Percentiles rank a stretch among this genome's conserved stretches.
Conservation (phyloP, 1,284 basidiomycete species). For the Chiua sp. region DNA sequence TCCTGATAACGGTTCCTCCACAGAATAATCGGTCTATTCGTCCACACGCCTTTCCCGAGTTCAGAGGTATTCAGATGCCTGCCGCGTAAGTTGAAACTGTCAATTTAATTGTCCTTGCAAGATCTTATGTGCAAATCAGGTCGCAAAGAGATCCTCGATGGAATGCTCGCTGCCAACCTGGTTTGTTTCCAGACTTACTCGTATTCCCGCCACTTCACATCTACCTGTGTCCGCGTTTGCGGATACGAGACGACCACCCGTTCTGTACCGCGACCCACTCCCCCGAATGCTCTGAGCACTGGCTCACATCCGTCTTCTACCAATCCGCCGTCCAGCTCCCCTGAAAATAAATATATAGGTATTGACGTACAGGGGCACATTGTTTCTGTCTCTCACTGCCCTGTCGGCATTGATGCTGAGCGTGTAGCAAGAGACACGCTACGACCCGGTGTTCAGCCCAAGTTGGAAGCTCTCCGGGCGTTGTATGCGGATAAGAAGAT, state of each 20-base stretch:
- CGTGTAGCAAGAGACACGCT: constrained; percentile 87
- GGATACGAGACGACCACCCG: constrained; percentile 89
- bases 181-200: constrained; percentile 99
- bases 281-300: constrained; percentile 20
- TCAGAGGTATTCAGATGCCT: constrained; percentile 96
- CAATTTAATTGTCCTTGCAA: neutral
- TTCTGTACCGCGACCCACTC: constrained; percentile 40
- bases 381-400: constrained; percentile 88
- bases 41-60: constrained; percentile 97
- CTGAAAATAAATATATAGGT: constrained; percentile 49
- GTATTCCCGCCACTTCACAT: constrained; percentile 95
- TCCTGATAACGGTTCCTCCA: constrained; percentile 40
- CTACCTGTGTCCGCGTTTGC: constrained; percentile 94
- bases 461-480: constrained; percentile 83
- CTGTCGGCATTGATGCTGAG: constrained; percentile 97
- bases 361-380: constrained; percentile 93
- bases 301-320: constrained; percentile 3
- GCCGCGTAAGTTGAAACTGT: constrained; percentile 61
- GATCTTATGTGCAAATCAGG: constrained; percentile 41
- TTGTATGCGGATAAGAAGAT: constrained; percentile 99
- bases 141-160: constrained; percentile 93
- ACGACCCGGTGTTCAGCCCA: constrained; percentile 85
- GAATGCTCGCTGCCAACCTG: constrained; percentile 97
- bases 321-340: constrained; percentile 22
- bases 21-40: constrained; percentile 89